Conservation (phyloP, 768 basidiomycete genomes). For the Obba rivulosa region DNA sequence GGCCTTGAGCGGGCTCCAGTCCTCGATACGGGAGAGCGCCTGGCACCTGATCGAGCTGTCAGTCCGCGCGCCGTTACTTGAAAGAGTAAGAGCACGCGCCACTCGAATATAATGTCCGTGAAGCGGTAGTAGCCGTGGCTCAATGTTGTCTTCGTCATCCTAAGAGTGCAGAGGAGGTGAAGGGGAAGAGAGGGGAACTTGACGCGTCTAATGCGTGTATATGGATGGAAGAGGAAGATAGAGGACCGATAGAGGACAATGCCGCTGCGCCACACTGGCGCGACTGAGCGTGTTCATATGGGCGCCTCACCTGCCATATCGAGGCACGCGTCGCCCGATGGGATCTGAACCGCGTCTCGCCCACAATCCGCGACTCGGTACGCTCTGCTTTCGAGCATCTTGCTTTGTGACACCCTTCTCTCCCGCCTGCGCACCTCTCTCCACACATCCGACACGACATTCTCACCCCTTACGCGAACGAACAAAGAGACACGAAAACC, state of each 20-base stretch:
- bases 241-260: slow-evolving; percentile 1
- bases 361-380: not conserved
- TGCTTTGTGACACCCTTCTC: slow-evolving; percentile 2
- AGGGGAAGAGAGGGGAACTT: slow-evolving; percentile 1
- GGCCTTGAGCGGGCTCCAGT: slow-evolving; percentile 61
- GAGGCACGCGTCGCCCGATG: slow-evolving; percentile 10
- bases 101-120: slow-evolving; percentile 82
- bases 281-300: slow-evolving; percentile 3
- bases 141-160: slow-evolving; percentile 26
- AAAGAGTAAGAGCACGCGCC: slow-evolving; percentile 34
- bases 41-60: slow-evolving; percentile 41
- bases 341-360: slow-evolving; percentile 16
- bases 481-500: not conserved
- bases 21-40: slow-evolving; percentile 51
- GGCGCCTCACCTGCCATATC: not conserved
- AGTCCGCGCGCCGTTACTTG: not conserved
- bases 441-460: slow-evolving; percentile 1
- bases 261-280: slow-evolving; percentile 6
- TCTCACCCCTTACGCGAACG: slow-evolving; percentile 1
- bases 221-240: slow-evolving; percentile 1
- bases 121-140: slow-evolving; percentile 77
- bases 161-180: slow-evolving; percentile 1
- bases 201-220: not conserved
- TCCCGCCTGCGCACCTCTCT: slow-evolving; percentile 1
- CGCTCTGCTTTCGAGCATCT: not conserved